Evolutionary conservation across 192 early-diverging fungal genomes (phyloP).

Genomic region (Podila clonocystis): DNA sequence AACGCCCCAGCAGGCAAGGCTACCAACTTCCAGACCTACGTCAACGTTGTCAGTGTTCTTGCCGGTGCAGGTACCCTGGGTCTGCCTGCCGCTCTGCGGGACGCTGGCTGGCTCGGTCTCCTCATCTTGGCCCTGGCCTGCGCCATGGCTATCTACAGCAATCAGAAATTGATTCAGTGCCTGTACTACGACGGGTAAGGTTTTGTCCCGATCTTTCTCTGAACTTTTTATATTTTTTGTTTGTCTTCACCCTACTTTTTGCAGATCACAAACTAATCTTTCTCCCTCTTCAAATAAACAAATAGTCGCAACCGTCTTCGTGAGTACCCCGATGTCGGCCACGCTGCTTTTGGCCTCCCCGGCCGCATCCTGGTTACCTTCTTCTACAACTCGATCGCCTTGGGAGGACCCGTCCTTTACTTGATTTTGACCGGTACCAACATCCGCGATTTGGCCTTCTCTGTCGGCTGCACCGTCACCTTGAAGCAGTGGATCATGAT

Average conservation of each 20-base stretch:
- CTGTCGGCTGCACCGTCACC: constrained; percentile 52
- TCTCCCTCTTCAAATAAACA: neutral
- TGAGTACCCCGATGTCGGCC: constrained; percentile 73
- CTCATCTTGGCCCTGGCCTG: constrained; percentile 75
- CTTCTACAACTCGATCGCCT: constrained; percentile 62
- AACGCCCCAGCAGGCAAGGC: constrained; percentile 43
- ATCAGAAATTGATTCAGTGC: constrained; percentile 75
- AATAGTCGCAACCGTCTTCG: constrained; percentile 59
- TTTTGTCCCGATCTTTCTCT: neutral
- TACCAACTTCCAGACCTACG: constrained; percentile 49
- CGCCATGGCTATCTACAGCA: constrained; percentile 76
- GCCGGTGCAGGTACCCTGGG: constrained; percentile 73
- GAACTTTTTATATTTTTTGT: neutral
- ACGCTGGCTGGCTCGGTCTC: constrained; percentile 82
- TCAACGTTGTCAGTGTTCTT: constrained; percentile 60
- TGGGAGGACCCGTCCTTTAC: constrained; percentile 67
- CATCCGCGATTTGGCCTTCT: constrained; percentile 58
- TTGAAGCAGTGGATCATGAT: constrained; percentile 68
- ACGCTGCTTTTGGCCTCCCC: constrained; percentile 59
- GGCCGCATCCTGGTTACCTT: constrained; percentile 63
- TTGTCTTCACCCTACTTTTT: neutral
- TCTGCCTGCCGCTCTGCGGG: constrained; percentile 66
- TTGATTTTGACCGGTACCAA: constrained; percentile 75
- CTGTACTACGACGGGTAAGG: constrained; percentile 63
- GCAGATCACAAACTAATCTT: constrained; percentile 1